These are phyloP conservation scores for Selaginella tamariscina DNA, from an alignment of 75 land plant genomes.

Conservation along the genomic window DNA sequence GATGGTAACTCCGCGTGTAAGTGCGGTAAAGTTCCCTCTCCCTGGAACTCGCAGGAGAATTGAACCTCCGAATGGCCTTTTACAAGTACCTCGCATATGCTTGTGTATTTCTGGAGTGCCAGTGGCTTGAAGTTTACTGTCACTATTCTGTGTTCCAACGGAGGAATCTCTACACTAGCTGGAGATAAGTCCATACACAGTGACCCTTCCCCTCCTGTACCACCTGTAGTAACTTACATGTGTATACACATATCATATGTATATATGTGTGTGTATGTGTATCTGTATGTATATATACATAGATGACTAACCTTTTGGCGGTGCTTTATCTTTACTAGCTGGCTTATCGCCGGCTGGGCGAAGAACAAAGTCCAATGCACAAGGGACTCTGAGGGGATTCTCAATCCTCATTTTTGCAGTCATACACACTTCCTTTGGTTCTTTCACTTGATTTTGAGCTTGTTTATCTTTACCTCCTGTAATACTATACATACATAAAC, in stretches of 20 bases:
- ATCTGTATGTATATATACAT: too few species aligned
- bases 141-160: conserved; percentile 16
- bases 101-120: conserved; percentile 19
- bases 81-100: conserved; percentile 20
- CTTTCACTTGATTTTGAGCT: not conserved
- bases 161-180: conserved; percentile 18
- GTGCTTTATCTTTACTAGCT: conserved; percentile 5
- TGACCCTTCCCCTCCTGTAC: conserved; percentile 14
- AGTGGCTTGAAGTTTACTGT: conserved; percentile 19
- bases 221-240: too few species aligned
- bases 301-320: too few species aligned
- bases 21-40: conserved; percentile 25
- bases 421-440: not conserved
- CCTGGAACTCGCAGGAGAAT: conserved; percentile 24
- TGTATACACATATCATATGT: too few species aligned
- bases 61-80: conserved; percentile 1
- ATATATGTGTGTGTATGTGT: too few species aligned
- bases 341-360: not conserved
- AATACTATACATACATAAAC: too few species aligned
- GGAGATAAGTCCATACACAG: conserved; percentile 21
- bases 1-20: conserved; percentile 17
- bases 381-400: conserved; percentile 28
- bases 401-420: conserved; percentile 22
- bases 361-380: conserved; percentile 18
- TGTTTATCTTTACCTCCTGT: not conserved